A percentile compares a stretch with the other conserved stretches of the same genome.
These are phyloP conservation scores for Ceriops decandra DNA, from an alignment of 345 rosid genomes.

Conservation along the genomic window DNA sequence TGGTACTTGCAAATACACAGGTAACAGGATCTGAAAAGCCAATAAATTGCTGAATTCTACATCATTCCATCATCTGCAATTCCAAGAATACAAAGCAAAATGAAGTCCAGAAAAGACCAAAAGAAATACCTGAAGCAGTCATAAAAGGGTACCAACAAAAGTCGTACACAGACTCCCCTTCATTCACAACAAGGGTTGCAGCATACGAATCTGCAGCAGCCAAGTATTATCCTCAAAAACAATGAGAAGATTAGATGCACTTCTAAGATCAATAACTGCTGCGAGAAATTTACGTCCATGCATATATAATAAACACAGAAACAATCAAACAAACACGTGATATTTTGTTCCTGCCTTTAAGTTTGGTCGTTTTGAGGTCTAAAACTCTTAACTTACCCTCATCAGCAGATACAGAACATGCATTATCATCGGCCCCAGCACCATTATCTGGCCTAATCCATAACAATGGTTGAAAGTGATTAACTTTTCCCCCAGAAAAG, in stretches of 20 bases:
- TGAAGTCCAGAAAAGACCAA: neutral
- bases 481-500: neutral
- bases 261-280: no score
- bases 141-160: constrained; percentile 96
- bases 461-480: constrained; percentile 1
- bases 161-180: constrained; percentile 92
- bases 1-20: constrained; percentile 81
- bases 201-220: constrained; percentile 63
- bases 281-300: no score
- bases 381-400: constrained; percentile 32
- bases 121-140: constrained; percentile 65
- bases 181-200: constrained; percentile 57
- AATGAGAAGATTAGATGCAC: neutral
- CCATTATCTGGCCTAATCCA: constrained; percentile 47
- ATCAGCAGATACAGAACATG: constrained; percentile 25
- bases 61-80: constrained; percentile 9
- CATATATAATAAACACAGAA: neutral
- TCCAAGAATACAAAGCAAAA: neutral
- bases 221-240: constrained; percentile 6
- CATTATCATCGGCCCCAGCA: constrained; percentile 20
- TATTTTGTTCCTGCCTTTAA: neutral
- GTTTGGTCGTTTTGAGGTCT: neutral
- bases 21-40: constrained; percentile 62
- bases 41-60: constrained; percentile 9
- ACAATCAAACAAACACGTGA: neutral